Percentiles rank a stretch among this genome's conserved stretches.
Evolutionary conservation across 2,329 filamentous ascomycete genomes (phyloP).

Genomic region (Venturiaceae sp.): DNA sequence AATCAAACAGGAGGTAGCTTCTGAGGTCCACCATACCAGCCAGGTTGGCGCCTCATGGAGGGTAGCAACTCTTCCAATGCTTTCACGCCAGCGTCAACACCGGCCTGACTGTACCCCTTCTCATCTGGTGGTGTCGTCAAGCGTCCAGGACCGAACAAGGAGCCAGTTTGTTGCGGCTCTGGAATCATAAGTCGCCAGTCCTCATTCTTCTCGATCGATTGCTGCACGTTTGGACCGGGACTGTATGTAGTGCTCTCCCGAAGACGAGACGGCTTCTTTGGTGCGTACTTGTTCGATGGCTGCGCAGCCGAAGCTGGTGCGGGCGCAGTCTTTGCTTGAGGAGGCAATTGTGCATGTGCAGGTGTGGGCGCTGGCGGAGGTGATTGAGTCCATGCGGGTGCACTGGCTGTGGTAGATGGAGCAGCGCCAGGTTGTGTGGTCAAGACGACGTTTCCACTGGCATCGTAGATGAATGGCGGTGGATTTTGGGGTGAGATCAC

Average conservation of each 20-base stretch:
- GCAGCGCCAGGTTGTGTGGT: too few species aligned
- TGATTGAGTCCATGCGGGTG: slow-evolving; percentile 1
- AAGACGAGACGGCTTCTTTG: slow-evolving; percentile 2
- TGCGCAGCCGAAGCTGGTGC: background rate
- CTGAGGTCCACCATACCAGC: too few species aligned
- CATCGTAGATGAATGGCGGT: too few species aligned
- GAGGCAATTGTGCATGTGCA: background rate
- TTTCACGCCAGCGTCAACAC: too few species aligned
- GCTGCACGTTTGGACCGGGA: background rate
- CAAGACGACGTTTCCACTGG: too few species aligned
- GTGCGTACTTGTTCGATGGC: background rate
- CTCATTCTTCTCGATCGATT: background rate
- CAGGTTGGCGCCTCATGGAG: too few species aligned
- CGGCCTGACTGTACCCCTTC: too few species aligned
- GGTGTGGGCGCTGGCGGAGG: background rate
- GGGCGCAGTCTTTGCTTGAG: background rate
- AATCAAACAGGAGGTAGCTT: too few species aligned
- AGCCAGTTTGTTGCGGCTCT: background rate
- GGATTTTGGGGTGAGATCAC: too few species aligned
- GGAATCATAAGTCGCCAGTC: background rate
- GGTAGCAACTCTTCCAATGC: too few species aligned
- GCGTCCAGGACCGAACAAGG: background rate
- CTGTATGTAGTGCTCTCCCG: background rate
- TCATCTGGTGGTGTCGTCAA: background rate
- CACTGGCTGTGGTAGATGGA: background rate